phyloP scores from a whole-genome alignment of 495 filamentous ascomycete genomes.

The Penicillium alfredii region DNA sequence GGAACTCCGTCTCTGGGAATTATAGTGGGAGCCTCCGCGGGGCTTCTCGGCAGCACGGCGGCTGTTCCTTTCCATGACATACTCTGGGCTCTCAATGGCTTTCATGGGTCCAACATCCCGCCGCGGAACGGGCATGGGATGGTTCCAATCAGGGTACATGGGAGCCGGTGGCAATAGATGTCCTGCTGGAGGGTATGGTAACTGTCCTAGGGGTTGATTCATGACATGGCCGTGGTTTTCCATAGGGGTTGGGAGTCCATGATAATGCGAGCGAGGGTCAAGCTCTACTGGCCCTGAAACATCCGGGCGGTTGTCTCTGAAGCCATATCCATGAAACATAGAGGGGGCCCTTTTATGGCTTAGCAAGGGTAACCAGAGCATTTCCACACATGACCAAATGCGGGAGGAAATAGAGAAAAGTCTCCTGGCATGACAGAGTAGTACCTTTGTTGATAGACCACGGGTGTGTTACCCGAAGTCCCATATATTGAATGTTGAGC shows the following conservation, averaged over 20 bases:
- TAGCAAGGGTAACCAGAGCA: conserved; percentile 15
- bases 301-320: conserved; percentile 25
- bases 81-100: conserved; percentile 34
- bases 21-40: conserved; percentile 46
- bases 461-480: conserved; percentile 26
- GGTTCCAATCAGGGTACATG: conserved; percentile 34
- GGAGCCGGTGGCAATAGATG: conserved; percentile 24
- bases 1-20: conserved; percentile 65
- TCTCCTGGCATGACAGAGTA: conserved; percentile 11
- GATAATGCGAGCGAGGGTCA: conserved; percentile 30
- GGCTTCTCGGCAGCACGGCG: conserved; percentile 37
- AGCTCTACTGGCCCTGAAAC: conserved; percentile 23
- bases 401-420: too few species aligned
- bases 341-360: conserved; percentile 33
- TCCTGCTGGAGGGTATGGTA: conserved; percentile 36
- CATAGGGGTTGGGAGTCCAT: conserved; percentile 21
- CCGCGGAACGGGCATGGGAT: conserved; percentile 28
- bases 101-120: conserved; percentile 29
- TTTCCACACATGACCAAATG: conserved; percentile 5
- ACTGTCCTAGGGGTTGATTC: conserved; percentile 23
- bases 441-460: conserved; percentile 44
- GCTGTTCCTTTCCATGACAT: conserved; percentile 36
- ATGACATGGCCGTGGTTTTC: conserved; percentile 21
- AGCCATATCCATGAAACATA: conserved; percentile 24
- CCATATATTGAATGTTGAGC: conserved; percentile 32